phyloP scores from a whole-genome alignment of 208 protist genomes.

The Crithidia bombi region DNA sequence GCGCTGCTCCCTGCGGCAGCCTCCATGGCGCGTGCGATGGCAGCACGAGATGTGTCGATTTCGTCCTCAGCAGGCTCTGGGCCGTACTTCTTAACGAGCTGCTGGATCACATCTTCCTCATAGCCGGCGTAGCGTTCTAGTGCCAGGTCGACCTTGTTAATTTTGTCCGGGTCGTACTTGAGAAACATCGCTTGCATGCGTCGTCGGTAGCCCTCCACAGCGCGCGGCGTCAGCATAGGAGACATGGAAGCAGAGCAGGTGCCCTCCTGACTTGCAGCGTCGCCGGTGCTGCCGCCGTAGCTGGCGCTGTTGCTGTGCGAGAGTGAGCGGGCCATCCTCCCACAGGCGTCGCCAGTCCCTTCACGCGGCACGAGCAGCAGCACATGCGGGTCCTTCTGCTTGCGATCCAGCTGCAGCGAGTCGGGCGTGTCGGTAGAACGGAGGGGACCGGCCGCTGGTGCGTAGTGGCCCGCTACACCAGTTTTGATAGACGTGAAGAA shows the following conservation, averaged over 20 bases:
- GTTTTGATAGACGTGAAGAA: slow-evolving; percentile 26
- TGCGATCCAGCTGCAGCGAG: slow-evolving; percentile 5
- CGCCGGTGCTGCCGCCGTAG: slow-evolving; percentile 1
- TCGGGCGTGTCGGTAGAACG: slow-evolving; percentile 30
- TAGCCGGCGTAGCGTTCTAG: slow-evolving; percentile 42
- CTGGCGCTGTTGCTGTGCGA: slow-evolving; percentile 6
- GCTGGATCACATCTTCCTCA: slow-evolving; percentile 42
- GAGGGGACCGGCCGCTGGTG: slow-evolving; percentile 13
- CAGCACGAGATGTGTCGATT: slow-evolving; percentile 3
- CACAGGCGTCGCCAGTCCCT: background rate
- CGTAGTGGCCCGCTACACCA: slow-evolving; percentile 16
- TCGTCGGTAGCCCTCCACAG: slow-evolving; percentile 22
- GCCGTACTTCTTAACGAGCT: slow-evolving; percentile 47
- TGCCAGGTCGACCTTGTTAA: slow-evolving; percentile 36
- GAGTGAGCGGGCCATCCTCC: slow-evolving; percentile 5
- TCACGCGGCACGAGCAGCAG: slow-evolving; percentile 15
- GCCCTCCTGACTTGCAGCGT: background rate
- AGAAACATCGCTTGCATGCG: slow-evolving; percentile 41
- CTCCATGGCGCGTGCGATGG: background rate
- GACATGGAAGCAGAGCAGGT: slow-evolving; percentile 13
- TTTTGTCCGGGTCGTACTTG: slow-evolving; percentile 45
- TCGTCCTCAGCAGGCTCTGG: slow-evolving; percentile 23
- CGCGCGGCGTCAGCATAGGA: slow-evolving; percentile 1
- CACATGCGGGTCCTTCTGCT: slow-evolving; percentile 22
- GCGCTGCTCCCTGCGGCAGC: background rate